Percentiles rank a stretch among this genome's conserved stretches.
Evolutionary conservation across 805 yeast species (phyloP).

Genomic region (Scheffersomyces ergatensis): DNA sequence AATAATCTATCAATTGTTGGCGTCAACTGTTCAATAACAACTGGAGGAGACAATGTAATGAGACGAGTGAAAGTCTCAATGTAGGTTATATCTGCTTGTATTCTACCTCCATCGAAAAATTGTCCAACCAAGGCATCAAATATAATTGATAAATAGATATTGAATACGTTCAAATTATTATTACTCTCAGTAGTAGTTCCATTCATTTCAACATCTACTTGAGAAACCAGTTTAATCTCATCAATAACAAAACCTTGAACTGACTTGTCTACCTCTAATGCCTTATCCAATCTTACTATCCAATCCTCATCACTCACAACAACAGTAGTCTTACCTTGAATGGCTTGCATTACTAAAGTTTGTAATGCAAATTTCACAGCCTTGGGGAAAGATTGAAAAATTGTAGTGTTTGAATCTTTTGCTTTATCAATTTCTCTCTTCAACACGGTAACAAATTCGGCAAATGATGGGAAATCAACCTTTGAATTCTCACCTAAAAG

Average conservation of each 20-base stretch:
- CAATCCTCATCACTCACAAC: constrained; percentile 72
- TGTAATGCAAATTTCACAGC: constrained; percentile 56
- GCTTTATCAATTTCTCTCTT: constrained; percentile 17
- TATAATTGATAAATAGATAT: constrained; percentile 25
- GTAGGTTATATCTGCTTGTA: constrained; percentile 22
- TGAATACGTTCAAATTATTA: constrained; percentile 15
- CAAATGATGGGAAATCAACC: constrained; percentile 56
- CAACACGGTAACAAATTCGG: constrained; percentile 28
- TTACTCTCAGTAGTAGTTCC: constrained; percentile 6
- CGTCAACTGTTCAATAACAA: constrained; percentile 18
- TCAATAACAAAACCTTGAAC: constrained; percentile 35
- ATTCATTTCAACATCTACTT: constrained; percentile 14
- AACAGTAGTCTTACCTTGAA: constrained; percentile 49
- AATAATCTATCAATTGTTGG: constrained; percentile 18
- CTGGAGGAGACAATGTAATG: constrained; percentile 28
- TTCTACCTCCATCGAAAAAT: constrained; percentile 7
- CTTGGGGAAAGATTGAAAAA: constrained; percentile 27
- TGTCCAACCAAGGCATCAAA: constrained; percentile 35
- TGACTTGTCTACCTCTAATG: constrained; percentile 57
- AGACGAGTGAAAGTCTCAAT: constrained; percentile 35
- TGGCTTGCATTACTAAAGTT: constrained; percentile 64
- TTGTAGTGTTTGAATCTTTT: constrained; percentile 16
- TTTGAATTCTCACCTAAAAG: constrained; percentile 39
- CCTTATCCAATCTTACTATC: constrained; percentile 66
- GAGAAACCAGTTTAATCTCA: constrained; percentile 15